Percentiles rank a stretch among this genome's conserved stretches.
These are phyloP conservation scores for Galerina sulciceps DNA, from an alignment of 768 basidiomycete species.

Conservation along the genomic window DNA sequence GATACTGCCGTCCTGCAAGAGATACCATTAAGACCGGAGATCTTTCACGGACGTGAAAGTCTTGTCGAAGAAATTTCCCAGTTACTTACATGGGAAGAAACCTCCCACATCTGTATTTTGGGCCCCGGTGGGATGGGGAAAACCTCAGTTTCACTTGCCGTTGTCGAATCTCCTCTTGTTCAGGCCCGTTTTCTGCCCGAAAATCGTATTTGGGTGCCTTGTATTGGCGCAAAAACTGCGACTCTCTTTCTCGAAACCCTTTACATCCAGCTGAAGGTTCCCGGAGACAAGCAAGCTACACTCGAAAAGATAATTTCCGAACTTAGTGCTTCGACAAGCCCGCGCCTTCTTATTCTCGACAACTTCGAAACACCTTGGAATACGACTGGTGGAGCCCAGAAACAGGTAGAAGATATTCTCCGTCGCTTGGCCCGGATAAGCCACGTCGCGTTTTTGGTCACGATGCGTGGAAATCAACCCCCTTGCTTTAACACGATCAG, in stretches of 20 bases:
- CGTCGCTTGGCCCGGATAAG: constrained; percentile 23
- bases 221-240: constrained; percentile 31
- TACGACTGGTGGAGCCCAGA: constrained; percentile 16
- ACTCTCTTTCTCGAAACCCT: constrained; percentile 29
- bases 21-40: background rate
- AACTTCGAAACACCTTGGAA: constrained; percentile 47
- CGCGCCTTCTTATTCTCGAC: constrained; percentile 37
- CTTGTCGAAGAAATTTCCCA: background rate
- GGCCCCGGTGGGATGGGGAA: constrained; percentile 44
- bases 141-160: constrained; percentile 37
- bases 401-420: constrained; percentile 27
- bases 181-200: constrained; percentile 15
- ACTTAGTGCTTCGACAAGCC: constrained; percentile 22
- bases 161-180: constrained; percentile 27
- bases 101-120: constrained; percentile 23
- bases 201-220: constrained; percentile 35
- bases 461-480: constrained; percentile 33
- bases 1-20: background rate
- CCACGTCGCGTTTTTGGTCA: constrained; percentile 34
- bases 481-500: constrained; percentile 27
- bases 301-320: constrained; percentile 22
- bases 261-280: constrained; percentile 21
- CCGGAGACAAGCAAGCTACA: constrained; percentile 20
- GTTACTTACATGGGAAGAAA: background rate
- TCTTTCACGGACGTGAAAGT: background rate